Conservation (phyloP, 2,329 filamentous ascomycete genomes). For the Triangularia verruculosa region DNA sequence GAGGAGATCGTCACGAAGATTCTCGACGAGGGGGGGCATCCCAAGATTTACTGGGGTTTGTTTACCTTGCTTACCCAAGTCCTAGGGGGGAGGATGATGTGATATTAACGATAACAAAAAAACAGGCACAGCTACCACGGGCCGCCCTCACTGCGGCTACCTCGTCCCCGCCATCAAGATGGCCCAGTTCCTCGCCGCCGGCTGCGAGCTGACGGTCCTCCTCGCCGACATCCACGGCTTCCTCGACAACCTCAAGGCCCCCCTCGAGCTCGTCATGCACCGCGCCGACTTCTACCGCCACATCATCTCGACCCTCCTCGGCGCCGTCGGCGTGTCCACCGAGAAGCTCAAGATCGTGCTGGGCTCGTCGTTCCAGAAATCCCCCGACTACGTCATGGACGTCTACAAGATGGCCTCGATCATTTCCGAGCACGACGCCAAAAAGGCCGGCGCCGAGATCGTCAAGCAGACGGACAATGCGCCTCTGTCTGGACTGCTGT, state of each 20-base stretch:
- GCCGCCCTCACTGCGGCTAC: conserved; percentile 86
- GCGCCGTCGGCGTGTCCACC: conserved; percentile 74
- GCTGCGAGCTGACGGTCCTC: conserved; percentile 77
- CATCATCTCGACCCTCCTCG: conserved; percentile 70
- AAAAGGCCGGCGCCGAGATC: conserved; percentile 87
- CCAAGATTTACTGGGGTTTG: conserved; percentile 80
- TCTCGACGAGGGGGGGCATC: conserved; percentile 64
- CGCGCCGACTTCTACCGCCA: conserved; percentile 81
- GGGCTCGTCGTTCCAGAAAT: conserved; percentile 79
- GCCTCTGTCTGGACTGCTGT: conserved; percentile 70
- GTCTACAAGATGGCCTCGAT: conserved; percentile 71
- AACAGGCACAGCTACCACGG: conserved; percentile 73
- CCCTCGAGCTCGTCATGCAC: conserved; percentile 79
- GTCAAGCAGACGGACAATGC: conserved; percentile 87
- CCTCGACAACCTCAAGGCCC: conserved; percentile 81
- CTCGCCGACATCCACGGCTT: conserved; percentile 73
- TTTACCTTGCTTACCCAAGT: too few species aligned
- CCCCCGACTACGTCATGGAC: conserved; percentile 77
- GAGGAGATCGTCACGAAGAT: conserved; percentile 78
- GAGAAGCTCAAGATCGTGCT: conserved; percentile 79
- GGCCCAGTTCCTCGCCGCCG: conserved; percentile 79
- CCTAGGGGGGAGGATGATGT: too few species aligned
- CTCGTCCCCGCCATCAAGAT: conserved; percentile 87
- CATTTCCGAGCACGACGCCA: conserved; percentile 75
- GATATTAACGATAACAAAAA: background rate